Evolutionary conservation across 441 rosid species (phyloP).

Genomic region (Metrosideros polymorpha): DNA sequence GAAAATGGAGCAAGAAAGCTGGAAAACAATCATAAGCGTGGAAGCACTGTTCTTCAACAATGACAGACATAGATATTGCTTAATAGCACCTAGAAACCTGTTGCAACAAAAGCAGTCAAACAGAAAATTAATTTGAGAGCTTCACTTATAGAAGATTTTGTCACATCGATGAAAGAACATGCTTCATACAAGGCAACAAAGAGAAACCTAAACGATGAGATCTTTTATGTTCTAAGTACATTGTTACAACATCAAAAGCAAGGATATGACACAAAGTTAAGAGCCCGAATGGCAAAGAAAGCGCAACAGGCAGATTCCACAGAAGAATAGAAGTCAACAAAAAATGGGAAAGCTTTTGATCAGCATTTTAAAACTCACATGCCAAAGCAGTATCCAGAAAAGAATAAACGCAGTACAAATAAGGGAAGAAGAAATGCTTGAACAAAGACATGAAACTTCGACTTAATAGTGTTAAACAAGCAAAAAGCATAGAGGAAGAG

Average conservation of each 20-base stretch:
- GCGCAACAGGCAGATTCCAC: not conserved
- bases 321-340: not conserved
- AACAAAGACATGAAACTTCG: not conserved
- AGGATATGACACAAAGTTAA: not conserved
- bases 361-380: not conserved
- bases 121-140: not conserved
- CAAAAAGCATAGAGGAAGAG: not conserved
- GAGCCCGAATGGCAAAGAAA: not conserved
- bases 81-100: constrained; percentile 97
- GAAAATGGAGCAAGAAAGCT: constrained; percentile 97
- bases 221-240: not conserved
- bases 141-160: not conserved
- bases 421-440: not conserved
- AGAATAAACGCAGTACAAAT: not conserved
- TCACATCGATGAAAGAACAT: not conserved
- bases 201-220: not conserved
- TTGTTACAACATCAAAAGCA: not conserved
- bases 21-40: constrained; percentile 89
- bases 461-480: not conserved
- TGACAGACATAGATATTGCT: constrained; percentile 89
- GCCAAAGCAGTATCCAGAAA: not conserved
- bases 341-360: not conserved
- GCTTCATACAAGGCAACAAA: not conserved
- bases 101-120: constrained; percentile 19
- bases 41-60: constrained; percentile 95